Evolutionary conservation across 202 grass and related monocot species (phyloP).

Genomic region (Panicum virgatum): DNA sequence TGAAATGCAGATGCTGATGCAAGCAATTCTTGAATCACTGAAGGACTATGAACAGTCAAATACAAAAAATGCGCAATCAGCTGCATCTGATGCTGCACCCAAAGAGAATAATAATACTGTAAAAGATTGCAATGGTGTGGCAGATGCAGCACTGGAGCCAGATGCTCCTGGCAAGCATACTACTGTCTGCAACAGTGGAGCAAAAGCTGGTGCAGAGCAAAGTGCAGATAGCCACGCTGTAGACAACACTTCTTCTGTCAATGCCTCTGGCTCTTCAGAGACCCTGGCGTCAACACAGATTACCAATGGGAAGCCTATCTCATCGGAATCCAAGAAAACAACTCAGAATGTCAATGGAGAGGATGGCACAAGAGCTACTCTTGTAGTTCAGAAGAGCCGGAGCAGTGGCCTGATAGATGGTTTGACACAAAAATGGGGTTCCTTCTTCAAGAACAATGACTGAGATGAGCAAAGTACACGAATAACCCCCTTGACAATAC

Average conservation of each 20-base stretch:
- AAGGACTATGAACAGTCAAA: conserved; percentile 70
- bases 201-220: conserved; percentile 33
- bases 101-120: conserved; percentile 32
- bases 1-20: conserved; percentile 89
- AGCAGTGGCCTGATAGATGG: conserved; percentile 70
- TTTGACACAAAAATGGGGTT: conserved; percentile 73
- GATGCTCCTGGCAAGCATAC: conserved; percentile 30
- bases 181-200: conserved; percentile 25
- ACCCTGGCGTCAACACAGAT: conserved; percentile 17
- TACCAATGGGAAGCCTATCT: conserved; percentile 24
- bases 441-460: conserved; percentile 84
- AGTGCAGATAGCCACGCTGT: neutral
- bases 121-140: conserved; percentile 33
- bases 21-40: conserved; percentile 83
- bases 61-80: conserved; percentile 41
- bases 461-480: conserved; percentile 28
- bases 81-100: conserved; percentile 37
- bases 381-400: conserved; percentile 84
- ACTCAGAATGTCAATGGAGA: conserved; percentile 34
- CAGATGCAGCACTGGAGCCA: conserved; percentile 21
- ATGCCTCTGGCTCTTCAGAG: conserved; percentile 1
- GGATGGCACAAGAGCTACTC: conserved; percentile 79
- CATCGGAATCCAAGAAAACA: conserved; percentile 24
- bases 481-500: conserved; percentile 40
- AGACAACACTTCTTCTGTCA: conserved; percentile 23